phyloP scores from a whole-genome alignment of 2,329 filamentous ascomycete species.

The Chrysosporium keratinophilum region DNA sequence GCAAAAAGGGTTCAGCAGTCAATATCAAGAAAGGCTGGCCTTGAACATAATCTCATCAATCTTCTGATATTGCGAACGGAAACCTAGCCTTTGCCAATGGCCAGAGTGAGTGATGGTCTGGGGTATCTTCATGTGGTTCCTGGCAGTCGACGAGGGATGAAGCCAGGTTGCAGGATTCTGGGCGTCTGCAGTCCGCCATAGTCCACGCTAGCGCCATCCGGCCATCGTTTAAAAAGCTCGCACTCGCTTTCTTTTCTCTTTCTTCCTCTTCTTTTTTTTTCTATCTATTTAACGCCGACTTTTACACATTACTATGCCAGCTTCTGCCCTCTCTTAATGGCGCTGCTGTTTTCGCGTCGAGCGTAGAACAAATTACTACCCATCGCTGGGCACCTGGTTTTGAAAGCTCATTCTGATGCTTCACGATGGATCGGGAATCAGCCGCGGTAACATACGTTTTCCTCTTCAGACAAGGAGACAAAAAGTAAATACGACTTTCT shows the following conservation, averaged over 20 bases:
- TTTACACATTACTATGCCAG: slow-evolving; percentile 51
- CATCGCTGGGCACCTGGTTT: slow-evolving; percentile 63
- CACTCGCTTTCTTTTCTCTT: slow-evolving; percentile 15
- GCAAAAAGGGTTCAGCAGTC: slow-evolving; percentile 19
- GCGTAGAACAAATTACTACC: slow-evolving; percentile 51
- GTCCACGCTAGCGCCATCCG: slow-evolving; percentile 11
- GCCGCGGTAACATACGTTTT: slow-evolving; percentile 51
- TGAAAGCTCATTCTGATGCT: slow-evolving; percentile 54
- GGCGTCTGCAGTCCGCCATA: slow-evolving; percentile 30
- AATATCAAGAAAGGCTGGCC: slow-evolving; percentile 2
- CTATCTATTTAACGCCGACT: slow-evolving; percentile 42
- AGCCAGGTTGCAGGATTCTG: slow-evolving; percentile 38
- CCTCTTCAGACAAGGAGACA: not conserved
- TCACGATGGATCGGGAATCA: slow-evolving; percentile 60
- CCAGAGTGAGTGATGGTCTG: not conserved
- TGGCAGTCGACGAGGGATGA: slow-evolving; percentile 23
- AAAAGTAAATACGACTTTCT: not conserved
- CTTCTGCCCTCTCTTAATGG: slow-evolving; percentile 39
- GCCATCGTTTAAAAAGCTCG: slow-evolving; percentile 13
- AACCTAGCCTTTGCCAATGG: slow-evolving; percentile 2
- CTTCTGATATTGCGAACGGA: not conserved
- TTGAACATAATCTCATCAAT: slow-evolving; percentile 11
- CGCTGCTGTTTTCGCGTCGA: slow-evolving; percentile 57
- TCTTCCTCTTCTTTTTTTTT: slow-evolving; percentile 28
- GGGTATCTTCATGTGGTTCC: slow-evolving; percentile 9